Percentiles rank a stretch among this genome's conserved stretches.
Conservation (phyloP, 148 eudicot genomes). For the Tetragonia tetragonoides region DNA sequence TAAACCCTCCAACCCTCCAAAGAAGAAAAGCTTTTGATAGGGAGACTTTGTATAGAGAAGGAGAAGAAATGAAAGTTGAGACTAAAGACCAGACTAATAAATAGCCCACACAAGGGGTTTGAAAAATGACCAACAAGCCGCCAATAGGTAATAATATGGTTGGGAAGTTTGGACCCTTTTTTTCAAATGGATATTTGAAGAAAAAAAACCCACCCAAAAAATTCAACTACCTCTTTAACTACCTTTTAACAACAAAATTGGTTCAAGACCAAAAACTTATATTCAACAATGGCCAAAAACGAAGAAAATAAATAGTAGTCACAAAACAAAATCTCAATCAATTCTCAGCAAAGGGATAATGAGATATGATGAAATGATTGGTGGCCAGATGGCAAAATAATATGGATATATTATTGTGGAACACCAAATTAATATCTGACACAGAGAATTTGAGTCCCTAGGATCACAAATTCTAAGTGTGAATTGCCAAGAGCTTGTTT, state of each 20-base stretch:
- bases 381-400: constrained; percentile 22
- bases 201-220: background rate
- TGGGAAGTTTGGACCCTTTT: background rate
- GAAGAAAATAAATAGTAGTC: background rate
- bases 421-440: background rate
- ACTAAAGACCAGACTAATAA: background rate
- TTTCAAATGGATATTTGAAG: background rate
- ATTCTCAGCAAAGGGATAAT: background rate
- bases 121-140: constrained; percentile 10
- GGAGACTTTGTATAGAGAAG: background rate
- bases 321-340: background rate
- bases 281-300: constrained; percentile 2
- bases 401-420: constrained; percentile 9
- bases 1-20: background rate
- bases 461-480: constrained; percentile 20
- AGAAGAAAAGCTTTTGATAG: constrained; percentile 1
- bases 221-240: constrained; percentile 39
- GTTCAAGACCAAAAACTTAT: background rate
- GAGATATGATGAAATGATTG: constrained; percentile 26
- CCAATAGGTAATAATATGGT: background rate
- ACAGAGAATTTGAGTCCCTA: constrained; percentile 7
- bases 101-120: constrained; percentile 17
- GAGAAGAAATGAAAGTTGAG: background rate
- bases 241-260: constrained; percentile 11
- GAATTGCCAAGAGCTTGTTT: constrained; percentile 19